Evolutionary conservation across 345 rosid species (phyloP).

Genomic region (Brassica incana): DNA sequence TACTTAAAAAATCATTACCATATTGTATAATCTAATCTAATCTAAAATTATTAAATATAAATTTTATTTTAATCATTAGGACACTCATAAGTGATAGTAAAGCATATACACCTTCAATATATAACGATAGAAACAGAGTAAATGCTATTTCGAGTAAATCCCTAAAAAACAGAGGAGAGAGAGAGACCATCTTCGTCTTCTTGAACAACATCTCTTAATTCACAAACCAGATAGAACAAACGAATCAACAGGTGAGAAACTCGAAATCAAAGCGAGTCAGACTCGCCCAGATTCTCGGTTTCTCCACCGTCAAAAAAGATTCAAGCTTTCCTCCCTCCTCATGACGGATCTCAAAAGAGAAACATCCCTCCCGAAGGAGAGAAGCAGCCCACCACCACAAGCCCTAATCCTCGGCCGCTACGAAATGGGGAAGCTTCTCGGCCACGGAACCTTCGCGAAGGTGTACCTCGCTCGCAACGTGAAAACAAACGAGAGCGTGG

Average conservation of each 20-base stretch:
- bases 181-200: neutral
- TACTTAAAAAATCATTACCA: neutral
- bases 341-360: constrained; percentile 17
- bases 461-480: constrained; percentile 77
- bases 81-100: neutral
- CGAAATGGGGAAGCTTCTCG: constrained; percentile 73
- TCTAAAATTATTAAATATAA: neutral
- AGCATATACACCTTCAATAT: constrained; percentile 21
- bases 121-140: constrained; percentile 19
- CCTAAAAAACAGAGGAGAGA: constrained; percentile 21
- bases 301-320: constrained; percentile 8
- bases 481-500: constrained; percentile 51
- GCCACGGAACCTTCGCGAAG: constrained; percentile 90
- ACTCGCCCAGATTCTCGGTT: constrained; percentile 42
- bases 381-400: constrained; percentile 35
- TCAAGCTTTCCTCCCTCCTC: neutral
- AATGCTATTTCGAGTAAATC: constrained; percentile 30
- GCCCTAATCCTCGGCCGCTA: constrained; percentile 66
- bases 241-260: constrained; percentile 21
- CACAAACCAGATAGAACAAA: constrained; percentile 18
- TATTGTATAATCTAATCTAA: neutral
- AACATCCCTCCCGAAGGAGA: constrained; percentile 30
- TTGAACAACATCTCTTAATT: neutral
- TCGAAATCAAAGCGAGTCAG: constrained; percentile 31
- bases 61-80: neutral